Percentiles rank a stretch among this genome's conserved stretches.
Evolutionary conservation across 2,329 filamentous ascomycete genomes (phyloP).

Genomic region (Chaetothyriales sp.): DNA sequence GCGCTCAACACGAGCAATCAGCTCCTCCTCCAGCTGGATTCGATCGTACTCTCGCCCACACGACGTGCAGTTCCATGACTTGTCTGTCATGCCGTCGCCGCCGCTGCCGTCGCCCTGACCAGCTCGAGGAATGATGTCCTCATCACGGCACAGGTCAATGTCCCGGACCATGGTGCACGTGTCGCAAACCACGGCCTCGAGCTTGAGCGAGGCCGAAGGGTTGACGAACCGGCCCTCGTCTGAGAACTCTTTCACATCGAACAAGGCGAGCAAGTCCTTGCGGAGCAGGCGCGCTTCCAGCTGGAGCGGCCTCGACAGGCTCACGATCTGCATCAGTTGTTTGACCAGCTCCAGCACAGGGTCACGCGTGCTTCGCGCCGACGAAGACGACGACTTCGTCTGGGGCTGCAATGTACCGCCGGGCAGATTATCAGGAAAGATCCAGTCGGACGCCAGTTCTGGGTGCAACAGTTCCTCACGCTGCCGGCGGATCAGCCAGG

Average conservation of each 20-base stretch:
- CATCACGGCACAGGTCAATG: conserved; percentile 81
- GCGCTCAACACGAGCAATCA: conserved; percentile 63
- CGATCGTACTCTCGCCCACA: conserved; percentile 63
- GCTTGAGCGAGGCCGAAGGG: conserved; percentile 57
- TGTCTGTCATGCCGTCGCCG: conserved; percentile 19
- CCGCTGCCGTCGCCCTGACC: conserved; percentile 16
- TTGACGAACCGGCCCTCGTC: conserved; percentile 77
- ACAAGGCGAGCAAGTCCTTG: conserved; percentile 74
- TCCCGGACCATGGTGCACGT: conserved; percentile 82
- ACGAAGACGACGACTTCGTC: conserved; percentile 30
- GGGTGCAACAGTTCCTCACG: conserved; percentile 80
- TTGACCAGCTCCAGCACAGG: conserved; percentile 85
- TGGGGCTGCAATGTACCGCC: conserved; percentile 31
- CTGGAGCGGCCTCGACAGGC: conserved; percentile 48
- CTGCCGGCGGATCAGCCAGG: conserved; percentile 65
- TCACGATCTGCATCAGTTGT: conserved; percentile 78
- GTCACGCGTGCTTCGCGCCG: conserved; percentile 37
- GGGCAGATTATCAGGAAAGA: conserved; percentile 53
- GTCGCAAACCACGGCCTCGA: conserved; percentile 68
- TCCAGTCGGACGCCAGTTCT: conserved; percentile 73
- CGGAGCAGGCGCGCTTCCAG: conserved; percentile 76
- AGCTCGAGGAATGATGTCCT: conserved; percentile 52
- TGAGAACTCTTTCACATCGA: conserved; percentile 90
- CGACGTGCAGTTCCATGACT: conserved; percentile 58
- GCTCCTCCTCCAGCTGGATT: conserved; percentile 66